Conservation (phyloP, 1,284 basidiomycete species). For the Leccinum huronense region DNA sequence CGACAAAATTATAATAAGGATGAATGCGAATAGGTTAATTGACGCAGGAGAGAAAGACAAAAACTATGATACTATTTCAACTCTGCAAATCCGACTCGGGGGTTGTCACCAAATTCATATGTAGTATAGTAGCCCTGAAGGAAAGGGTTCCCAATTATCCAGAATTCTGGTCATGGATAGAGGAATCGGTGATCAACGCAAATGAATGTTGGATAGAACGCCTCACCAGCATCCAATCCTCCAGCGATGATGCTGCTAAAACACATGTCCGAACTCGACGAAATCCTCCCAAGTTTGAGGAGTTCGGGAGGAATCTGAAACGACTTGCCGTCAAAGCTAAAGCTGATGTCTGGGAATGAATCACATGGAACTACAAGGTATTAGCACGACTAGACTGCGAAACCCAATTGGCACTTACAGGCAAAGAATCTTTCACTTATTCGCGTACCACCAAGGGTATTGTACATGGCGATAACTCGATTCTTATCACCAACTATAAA, state of each 20-base stretch:
- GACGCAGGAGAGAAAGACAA: too few species aligned
- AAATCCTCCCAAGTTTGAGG: not conserved
- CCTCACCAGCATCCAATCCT: too few species aligned
- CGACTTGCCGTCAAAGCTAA: not conserved
- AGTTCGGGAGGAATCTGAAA: not conserved
- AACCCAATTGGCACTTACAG: not conserved
- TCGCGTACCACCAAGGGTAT: not conserved
- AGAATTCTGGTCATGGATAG: not conserved
- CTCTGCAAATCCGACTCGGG: not conserved
- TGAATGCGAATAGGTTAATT: too few species aligned
- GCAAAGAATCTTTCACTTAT: not conserved
- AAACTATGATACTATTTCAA: not conserved
- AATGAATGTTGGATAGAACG: too few species aligned
- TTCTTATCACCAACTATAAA: not conserved
- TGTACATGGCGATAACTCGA: not conserved
- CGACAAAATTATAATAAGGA: too few species aligned
- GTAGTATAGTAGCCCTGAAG: not conserved
- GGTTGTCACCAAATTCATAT: not conserved
- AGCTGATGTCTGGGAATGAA: not conserved
- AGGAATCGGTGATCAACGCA: too few species aligned
- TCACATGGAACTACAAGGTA: not conserved
- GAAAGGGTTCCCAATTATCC: not conserved
- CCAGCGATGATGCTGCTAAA: not conserved
- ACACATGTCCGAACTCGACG: not conserved
- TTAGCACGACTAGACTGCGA: not conserved